Evolutionary conservation across 2,329 filamentous ascomycete genomes (phyloP).

Genomic region (Sporothrix globosa): DNA sequence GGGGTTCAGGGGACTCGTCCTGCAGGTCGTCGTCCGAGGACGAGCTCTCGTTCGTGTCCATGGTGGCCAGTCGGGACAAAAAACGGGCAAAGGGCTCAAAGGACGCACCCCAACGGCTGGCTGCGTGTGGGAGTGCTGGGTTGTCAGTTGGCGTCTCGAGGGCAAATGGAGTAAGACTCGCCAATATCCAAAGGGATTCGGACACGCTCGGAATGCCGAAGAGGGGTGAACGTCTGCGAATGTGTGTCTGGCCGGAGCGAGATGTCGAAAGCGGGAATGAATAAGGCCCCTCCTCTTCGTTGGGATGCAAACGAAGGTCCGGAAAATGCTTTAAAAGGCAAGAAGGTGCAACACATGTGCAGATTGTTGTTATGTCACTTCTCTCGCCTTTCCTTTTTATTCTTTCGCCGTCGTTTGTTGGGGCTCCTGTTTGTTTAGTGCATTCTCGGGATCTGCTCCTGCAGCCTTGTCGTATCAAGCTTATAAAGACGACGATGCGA

Average conservation of each 20-base stretch:
- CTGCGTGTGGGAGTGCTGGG: not conserved
- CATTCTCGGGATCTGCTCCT: not conserved
- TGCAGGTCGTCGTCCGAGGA: constrained; percentile 6
- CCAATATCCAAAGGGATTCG: constrained; percentile 1
- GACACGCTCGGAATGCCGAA: constrained; percentile 28
- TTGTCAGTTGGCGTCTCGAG: not conserved
- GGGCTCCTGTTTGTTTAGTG: no score
- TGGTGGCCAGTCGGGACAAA: not conserved
- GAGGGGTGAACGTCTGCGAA: not conserved
- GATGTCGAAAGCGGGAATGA: not conserved
- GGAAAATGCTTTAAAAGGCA: not conserved
- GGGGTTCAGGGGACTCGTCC: not conserved
- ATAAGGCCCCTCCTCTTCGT: no score
- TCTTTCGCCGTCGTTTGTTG: not conserved
- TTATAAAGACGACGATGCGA: not conserved
- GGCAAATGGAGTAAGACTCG: not conserved
- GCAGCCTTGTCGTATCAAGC: not conserved
- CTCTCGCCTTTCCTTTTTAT: not conserved
- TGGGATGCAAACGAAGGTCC: not conserved
- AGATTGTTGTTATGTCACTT: not conserved
- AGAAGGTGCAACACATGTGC: not conserved
- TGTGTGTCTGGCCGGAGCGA: not conserved
- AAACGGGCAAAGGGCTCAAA: no score
- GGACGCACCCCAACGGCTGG: no score
- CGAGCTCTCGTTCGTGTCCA: not conserved